These are phyloP conservation scores for Yamadazyma buinensis DNA, from an alignment of 1,139 yeast genomes.

Conservation along the genomic window DNA sequence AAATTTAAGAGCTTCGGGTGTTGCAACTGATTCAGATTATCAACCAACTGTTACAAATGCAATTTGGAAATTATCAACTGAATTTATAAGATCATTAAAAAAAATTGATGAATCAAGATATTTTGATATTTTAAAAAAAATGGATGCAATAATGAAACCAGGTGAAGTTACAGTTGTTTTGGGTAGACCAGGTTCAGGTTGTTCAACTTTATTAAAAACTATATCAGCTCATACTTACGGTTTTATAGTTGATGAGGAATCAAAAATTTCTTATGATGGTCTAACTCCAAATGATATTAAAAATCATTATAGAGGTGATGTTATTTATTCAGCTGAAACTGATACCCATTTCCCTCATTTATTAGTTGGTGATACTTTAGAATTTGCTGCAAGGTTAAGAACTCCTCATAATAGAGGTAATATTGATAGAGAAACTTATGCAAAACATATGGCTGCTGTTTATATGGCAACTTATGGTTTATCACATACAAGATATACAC, in stretches of 20 bases:
- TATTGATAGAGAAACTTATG: slow-evolving; percentile 35
- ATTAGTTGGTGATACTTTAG: slow-evolving; percentile 47
- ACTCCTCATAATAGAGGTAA: slow-evolving; percentile 38
- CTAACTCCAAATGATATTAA: slow-evolving; percentile 22
- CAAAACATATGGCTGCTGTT: slow-evolving; percentile 37
- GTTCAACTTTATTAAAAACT: slow-evolving; percentile 71
- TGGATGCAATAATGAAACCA: slow-evolving; percentile 39
- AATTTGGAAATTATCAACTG: slow-evolving; percentile 19
- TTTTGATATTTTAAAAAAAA: slow-evolving; percentile 28
- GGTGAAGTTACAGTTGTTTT: slow-evolving; percentile 73
- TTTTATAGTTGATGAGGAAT: slow-evolving; percentile 51
- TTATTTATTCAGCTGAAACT: slow-evolving; percentile 48
- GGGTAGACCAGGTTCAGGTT: slow-evolving; percentile 83
- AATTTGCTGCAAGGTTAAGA: slow-evolving; percentile 37
- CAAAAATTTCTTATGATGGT: slow-evolving; percentile 37
- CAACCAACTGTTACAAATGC: slow-evolving; percentile 67
- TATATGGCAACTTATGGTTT: slow-evolving; percentile 41
- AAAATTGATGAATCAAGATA: slow-evolving; percentile 19
- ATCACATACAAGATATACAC: slow-evolving; percentile 27
- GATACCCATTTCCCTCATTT: slow-evolving; percentile 53
- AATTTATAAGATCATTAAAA: slow-evolving; percentile 30
- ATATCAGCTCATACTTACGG: slow-evolving; percentile 70
- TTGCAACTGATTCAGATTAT: slow-evolving; percentile 73
- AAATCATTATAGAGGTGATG: slow-evolving; percentile 34
- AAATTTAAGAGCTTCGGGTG: slow-evolving; percentile 67